These are phyloP conservation scores for Solanum arcanum DNA, from an alignment of 257 asterid species.

Conservation along the genomic window DNA sequence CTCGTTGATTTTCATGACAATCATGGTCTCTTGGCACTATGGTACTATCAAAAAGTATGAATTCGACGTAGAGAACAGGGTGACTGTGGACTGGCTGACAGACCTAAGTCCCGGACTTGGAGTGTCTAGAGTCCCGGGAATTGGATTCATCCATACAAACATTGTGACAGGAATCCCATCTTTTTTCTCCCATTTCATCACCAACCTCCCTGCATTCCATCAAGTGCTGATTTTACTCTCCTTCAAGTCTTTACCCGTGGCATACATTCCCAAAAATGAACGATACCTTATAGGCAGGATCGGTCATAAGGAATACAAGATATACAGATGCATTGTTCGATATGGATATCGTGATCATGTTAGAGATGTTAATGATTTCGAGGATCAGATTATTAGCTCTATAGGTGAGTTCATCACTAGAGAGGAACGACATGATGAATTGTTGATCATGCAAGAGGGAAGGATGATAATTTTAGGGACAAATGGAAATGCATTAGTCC, in stretches of 20 bases:
- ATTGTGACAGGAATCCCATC: conserved; percentile 74
- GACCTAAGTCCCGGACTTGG: conserved; percentile 72
- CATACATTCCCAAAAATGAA: conserved; percentile 41
- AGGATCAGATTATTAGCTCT: conserved; percentile 70
- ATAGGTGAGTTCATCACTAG: conserved; percentile 62
- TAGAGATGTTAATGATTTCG: conserved; percentile 61
- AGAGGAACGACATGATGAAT: conserved; percentile 46
- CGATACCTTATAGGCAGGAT: conserved; percentile 74
- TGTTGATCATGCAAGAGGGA: conserved; percentile 44
- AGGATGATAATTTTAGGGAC: conserved; percentile 64
- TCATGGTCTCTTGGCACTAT: conserved; percentile 87
- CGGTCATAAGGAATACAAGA: conserved; percentile 61
- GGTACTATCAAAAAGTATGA: conserved; percentile 74
- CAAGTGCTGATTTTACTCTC: conserved; percentile 68
- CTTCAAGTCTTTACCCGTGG: conserved; percentile 66
- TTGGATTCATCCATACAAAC: conserved; percentile 74
- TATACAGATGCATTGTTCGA: conserved; percentile 68
- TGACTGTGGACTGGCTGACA: conserved; percentile 73
- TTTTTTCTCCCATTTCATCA: conserved; percentile 75
- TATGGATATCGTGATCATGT: conserved; percentile 63
- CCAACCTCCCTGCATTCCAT: conserved; percentile 87
- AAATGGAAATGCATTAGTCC: conserved; percentile 40
- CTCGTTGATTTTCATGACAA: conserved; percentile 32
- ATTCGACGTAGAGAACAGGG: conserved; percentile 72
- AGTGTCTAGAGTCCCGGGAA: conserved; percentile 74